A percentile compares a stretch with the other conserved stretches of the same genome.
phyloP scores from a whole-genome alignment of 345 rosid genomes.

The Bruguiera gymnorhiza region DNA sequence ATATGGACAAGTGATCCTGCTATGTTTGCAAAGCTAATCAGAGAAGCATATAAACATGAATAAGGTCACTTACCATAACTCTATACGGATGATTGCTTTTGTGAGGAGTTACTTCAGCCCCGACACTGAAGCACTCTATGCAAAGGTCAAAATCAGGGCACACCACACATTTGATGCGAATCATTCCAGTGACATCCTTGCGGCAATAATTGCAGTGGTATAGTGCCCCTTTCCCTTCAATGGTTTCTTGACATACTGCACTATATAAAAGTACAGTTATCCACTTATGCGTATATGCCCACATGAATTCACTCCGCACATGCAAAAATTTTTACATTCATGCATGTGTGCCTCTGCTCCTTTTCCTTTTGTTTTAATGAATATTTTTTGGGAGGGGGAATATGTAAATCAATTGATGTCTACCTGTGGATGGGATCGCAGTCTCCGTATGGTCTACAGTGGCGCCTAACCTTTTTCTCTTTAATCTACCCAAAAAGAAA shows the following conservation, averaged over 20 bases:
- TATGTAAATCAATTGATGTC: not conserved
- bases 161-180: slow-evolving; percentile 81
- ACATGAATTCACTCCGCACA: not conserved
- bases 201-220: slow-evolving; percentile 91
- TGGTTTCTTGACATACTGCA: slow-evolving; percentile 41
- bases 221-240: slow-evolving; percentile 49
- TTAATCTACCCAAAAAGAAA: slow-evolving; percentile 43
- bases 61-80: slow-evolving; percentile 59
- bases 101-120: slow-evolving; percentile 74
- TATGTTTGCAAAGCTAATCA: no score
- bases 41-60: not conserved
- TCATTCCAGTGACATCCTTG: slow-evolving; percentile 78
- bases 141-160: slow-evolving; percentile 95
- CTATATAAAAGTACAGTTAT: not conserved
- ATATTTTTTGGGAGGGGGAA: no score
- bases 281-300: not conserved
- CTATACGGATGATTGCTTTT: slow-evolving; percentile 72
- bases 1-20: no score
- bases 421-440: slow-evolving; percentile 33
- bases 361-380: no score
- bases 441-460: slow-evolving; percentile 43
- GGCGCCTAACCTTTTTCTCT: slow-evolving; percentile 50
- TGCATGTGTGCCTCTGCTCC: not conserved
- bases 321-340: not conserved
- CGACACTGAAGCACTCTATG: slow-evolving; percentile 81